These are phyloP conservation scores for Epichloe sp. DNA, from an alignment of 2,329 filamentous ascomycete species.

Conservation along the genomic window DNA sequence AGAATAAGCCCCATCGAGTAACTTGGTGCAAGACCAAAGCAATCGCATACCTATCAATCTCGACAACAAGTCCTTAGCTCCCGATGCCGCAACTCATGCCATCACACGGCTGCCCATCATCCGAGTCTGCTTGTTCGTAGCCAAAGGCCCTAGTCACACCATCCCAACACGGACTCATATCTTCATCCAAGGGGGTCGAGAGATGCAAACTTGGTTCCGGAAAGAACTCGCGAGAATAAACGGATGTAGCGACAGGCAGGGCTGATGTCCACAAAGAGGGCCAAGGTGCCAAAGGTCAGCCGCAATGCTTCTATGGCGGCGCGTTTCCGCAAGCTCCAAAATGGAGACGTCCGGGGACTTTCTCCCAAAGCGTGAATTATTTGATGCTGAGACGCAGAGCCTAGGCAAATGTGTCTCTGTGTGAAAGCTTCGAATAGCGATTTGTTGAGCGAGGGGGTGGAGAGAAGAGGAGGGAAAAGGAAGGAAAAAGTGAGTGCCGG, in stretches of 20 bases:
- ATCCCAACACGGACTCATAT: constrained; percentile 60
- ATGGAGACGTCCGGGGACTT: constrained; percentile 92
- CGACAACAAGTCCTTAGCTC: constrained; percentile 68
- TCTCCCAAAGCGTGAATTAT: constrained; percentile 78
- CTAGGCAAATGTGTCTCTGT: constrained; percentile 46
- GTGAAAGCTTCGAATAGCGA: constrained; percentile 99
- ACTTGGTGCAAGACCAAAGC: constrained; percentile 48
- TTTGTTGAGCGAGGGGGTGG: constrained; percentile 91
- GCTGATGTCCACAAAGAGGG: constrained; percentile 27
- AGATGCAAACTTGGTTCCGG: constrained; percentile 21
- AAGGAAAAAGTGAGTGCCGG: constrained; percentile 6
- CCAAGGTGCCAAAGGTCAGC: constrained; percentile 59
- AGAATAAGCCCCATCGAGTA: constrained; percentile 99
- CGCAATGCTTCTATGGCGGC: constrained; percentile 99
- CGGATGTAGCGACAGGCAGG: constrained; percentile 34
- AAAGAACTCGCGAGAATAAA: constrained; percentile 5
- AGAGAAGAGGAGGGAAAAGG: constrained; percentile 21
- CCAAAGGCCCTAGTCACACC: constrained; percentile 8
- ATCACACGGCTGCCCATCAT: constrained; percentile 36
- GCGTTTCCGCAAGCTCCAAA: constrained; percentile 71
- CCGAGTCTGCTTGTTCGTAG: constrained; percentile 14
- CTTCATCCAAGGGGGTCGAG: constrained; percentile 58
- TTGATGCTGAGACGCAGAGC: constrained; percentile 21
- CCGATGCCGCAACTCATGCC: constrained; percentile 26
- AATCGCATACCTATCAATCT: constrained; percentile 99